Evolutionary conservation across 2,329 filamentous ascomycete species (phyloP), one percentile per base, ranked within the genome.

Genomic region (Penicillium occitanis): DNA sequence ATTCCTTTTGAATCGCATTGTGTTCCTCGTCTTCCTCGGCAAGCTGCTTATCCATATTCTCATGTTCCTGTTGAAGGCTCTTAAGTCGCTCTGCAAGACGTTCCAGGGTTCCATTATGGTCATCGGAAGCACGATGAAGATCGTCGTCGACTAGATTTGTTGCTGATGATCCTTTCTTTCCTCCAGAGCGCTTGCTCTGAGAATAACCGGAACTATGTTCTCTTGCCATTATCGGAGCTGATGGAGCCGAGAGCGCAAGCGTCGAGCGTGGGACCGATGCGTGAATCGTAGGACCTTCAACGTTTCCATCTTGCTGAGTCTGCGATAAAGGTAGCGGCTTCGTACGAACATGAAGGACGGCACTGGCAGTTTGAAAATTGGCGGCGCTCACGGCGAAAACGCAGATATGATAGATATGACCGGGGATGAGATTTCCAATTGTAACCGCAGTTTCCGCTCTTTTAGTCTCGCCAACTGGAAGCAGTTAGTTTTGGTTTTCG

Each of bases 301-400:
- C 68, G 46, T 70, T 67, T 46, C 72, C 73, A 71, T 79, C 76
- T 66, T 77, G 73, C 62, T 79, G 76, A 42, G 71, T 68, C 59
- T 73, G 75, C 53, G 74, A 76, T 14, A 74, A 67, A 63, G 79
- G 72, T 74, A 88, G 71, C 81, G 84, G 74, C 82, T 85, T 76
- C 57, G 95, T 98, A 71, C 91, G 87, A 64, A 99, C 83, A 64
- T 95, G 90, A 69, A 98, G 89, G 44, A 96, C 88, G 5, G 88
- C 85, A 76, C 95, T 97, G 44, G 92, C 91, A 0, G 93, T 92
- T 74, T 96, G 92, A 73, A 98, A 98, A 77, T 95, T 96, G 71
- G 93, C 92, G 35, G 90, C 87, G 59, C 94, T 96, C 63, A 97
- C 90, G 46, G 94, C 92, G 71, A 97, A 91, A 63, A 98, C 92